Conservation (phyloP, 257 asterid genomes). For the Oldenlandia corymbosa region DNA sequence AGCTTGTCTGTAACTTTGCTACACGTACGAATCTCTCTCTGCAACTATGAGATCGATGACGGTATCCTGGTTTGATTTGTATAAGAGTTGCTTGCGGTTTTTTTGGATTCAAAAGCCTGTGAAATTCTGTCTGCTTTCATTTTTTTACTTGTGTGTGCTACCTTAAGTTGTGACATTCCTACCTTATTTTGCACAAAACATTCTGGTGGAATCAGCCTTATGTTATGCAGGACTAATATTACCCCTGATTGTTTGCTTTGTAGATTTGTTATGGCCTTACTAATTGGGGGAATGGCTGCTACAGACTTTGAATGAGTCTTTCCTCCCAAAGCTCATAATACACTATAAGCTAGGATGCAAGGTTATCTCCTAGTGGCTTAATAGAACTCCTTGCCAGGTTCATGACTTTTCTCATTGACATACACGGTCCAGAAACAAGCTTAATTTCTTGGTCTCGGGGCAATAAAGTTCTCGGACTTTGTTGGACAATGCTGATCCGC, state of each 20-base stretch:
- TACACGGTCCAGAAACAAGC: slow-evolving; percentile 80
- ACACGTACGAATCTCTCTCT: neutral
- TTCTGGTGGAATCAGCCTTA: slow-evolving; percentile 55
- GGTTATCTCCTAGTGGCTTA: slow-evolving; percentile 69
- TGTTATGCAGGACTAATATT: slow-evolving; percentile 69
- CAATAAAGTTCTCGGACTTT: slow-evolving; percentile 74
- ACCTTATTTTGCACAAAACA: slow-evolving; percentile 33
- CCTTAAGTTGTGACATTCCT: neutral
- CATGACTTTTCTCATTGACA: slow-evolving; percentile 61
- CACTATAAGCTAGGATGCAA: slow-evolving; percentile 68
- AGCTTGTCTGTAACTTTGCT: neutral
- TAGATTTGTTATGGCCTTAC: slow-evolving; percentile 61
- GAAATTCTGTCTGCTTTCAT: neutral
- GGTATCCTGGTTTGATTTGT: neutral
- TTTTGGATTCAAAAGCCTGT: neutral
- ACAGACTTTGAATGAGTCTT: slow-evolving; percentile 56
- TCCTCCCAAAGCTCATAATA: slow-evolving; percentile 63
- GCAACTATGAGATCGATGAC: neutral
- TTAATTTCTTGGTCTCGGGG: slow-evolving; percentile 83
- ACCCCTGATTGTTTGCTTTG: slow-evolving; percentile 58
- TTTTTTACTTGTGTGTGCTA: too few species aligned
- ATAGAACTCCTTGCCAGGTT: slow-evolving; percentile 63
- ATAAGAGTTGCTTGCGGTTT: neutral
- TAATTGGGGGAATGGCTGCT: slow-evolving; percentile 77
- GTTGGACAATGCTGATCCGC: slow-evolving; percentile 79